phyloP scores from a whole-genome alignment of 345 rosid species.

The Eucalyptus rudis region DNA sequence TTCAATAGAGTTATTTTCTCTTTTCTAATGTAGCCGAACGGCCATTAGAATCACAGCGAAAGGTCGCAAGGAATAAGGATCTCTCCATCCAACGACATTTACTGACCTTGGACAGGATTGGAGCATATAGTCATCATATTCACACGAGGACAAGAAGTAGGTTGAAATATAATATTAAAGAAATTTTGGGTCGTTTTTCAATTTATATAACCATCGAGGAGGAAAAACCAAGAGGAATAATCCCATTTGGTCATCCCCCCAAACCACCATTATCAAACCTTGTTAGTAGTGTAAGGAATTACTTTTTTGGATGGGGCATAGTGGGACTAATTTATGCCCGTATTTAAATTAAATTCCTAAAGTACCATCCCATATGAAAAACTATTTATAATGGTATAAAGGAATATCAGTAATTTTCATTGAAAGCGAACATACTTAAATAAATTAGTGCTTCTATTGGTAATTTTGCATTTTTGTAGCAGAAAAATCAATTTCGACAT shows the following conservation, averaged over 20 bases:
- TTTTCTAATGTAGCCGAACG: not conserved
- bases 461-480: accelerated
- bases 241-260: not conserved
- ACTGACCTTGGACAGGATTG: not conserved
- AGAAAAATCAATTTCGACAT: not conserved
- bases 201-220: not conserved
- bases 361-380: not conserved
- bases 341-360: not conserved
- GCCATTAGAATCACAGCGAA: not conserved
- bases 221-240: not conserved
- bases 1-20: not conserved
- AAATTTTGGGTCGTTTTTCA: not conserved
- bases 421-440: not conserved
- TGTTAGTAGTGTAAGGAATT: not conserved
- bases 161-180: not conserved
- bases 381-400: not conserved
- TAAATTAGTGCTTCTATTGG: not conserved
- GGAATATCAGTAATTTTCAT: not conserved
- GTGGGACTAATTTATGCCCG: not conserved
- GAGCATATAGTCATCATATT: not conserved
- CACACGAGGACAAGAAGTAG: not conserved
- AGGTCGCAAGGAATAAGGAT: not conserved
- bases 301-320: not conserved
- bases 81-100: not conserved
- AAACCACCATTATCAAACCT: not conserved